Evolutionary conservation across 2,329 filamentous ascomycete species (phyloP), one percentile per base, ranked within the genome.

Genomic region (Talaromyces sp.): DNA sequence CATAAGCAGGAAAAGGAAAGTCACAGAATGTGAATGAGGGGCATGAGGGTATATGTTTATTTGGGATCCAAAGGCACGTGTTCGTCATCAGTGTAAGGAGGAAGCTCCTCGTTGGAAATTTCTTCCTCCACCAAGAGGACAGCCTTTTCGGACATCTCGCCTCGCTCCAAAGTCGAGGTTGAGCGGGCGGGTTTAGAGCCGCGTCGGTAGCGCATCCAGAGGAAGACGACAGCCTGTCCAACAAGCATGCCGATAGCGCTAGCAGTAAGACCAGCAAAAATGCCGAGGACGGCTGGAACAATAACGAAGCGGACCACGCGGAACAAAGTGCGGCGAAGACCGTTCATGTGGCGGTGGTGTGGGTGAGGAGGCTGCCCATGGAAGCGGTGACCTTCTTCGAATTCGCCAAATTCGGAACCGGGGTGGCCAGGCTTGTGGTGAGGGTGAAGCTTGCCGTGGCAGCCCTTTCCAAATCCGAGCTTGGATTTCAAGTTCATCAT

Each of bases 241-340:
- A 82, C 73, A n/a, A 83, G 70, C 78, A 82, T 80, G 56, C 80
- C 81, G 50, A 83, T 68, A 10, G 77, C 78, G 66, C 77, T 80
- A 33, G 81, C 80, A 50, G 77, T 73, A 62, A 83, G 69, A 64
- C 80, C 81, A 33, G 80, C 79, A 31, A 81, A 71, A 37, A 82
- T 73, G 48, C 81, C 81, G 6, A 82, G 69, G n/a, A 81, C 68
- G 35, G 79, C 78, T 3, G 81, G 81, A 57, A 83, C 72, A 56
- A 82, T 68, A 37, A 82, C 77, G 67, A 81, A 78, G 48, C 77
- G 78, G 27, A 82, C 69, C 22, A 79, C 72, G 27, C 74, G 76
- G 62, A 75, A 75, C 66, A 78, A 70, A n/a, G 77, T 75, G 65
- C 74, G 77, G 16, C 76, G 71, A 68, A 80, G 77, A 47, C 73